Base-by-base conservation (phyloP, 1,139 yeast species). In the Debaryomycetaceae sp. region DNA sequence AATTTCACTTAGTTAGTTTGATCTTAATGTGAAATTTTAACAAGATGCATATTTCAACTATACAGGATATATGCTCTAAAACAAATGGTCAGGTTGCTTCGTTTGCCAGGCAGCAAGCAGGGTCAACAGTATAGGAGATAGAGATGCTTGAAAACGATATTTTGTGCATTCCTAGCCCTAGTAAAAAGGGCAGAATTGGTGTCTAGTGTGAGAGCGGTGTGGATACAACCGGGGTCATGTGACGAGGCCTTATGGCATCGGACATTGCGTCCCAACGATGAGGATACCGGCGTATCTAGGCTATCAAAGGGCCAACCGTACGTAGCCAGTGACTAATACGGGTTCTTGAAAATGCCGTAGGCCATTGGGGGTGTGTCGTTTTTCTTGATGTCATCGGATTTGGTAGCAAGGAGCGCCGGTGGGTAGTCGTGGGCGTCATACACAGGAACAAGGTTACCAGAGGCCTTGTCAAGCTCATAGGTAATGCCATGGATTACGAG, bases 401-500 rank as follows among this genome's bases (percentile, higher is more conserved):
- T 48, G n/a, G 24, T 24, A 8, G 24, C 36, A 6, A 52, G 39
- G 37, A 64, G 59, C 37, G 49, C 56, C 3, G 20, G 38, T 0
- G 75, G 73, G 42, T 70, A 70, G 17, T 60, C 59, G 4, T 42
- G 48, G 6, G 46, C 50, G 46, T 70, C 76, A 48, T 57, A 70
- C 3, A 67, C 58, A 5, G 72, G 66, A 14, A 47, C 49, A 44
- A 66, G 53, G 24, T 48, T 43, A 2, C 43, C 47, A 5, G 39
- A 45, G 6, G 42, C 39, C 6, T 31, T 42, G 35, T 45, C 45
- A 30, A 44, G 47, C 43, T 67, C 63, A 52, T 63, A 70, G 47
- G 66, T 66, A 30, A 70, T 62, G 5, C 76, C 75, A 52, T 70
- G 74, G 40, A 70, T 56, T 70, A 68, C 65, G 33, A 70, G 51